Conservation (phyloP, 2,329 filamentous ascomycete genomes). For the Trichoderma sp. region DNA sequence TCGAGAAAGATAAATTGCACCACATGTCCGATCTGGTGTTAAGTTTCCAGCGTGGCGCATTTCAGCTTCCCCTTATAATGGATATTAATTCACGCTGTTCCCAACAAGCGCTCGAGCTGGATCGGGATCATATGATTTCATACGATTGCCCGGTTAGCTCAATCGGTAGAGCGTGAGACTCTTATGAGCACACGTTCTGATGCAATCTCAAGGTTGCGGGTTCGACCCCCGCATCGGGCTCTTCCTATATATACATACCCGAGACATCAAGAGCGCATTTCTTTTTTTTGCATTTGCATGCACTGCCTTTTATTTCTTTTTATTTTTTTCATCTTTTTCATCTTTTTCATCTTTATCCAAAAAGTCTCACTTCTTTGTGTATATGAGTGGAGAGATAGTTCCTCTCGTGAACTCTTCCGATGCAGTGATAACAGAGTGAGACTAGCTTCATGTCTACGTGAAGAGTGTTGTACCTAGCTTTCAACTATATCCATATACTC, state of each 20-base stretch:
- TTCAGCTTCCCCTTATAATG: neutral
- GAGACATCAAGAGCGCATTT: neutral
- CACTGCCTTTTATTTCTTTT: neutral
- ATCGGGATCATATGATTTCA: neutral
- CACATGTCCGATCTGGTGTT: neutral
- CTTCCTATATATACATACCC: conserved; percentile 35
- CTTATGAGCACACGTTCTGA: conserved; percentile 43
- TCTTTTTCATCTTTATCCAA: neutral
- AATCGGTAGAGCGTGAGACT: conserved; percentile 69
- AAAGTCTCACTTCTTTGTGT: neutral
- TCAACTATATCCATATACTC: neutral
- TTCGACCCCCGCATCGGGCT: conserved; percentile 51
- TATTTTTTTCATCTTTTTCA: neutral
- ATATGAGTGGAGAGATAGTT: neutral
- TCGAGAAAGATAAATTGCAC: neutral
- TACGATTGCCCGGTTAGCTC: conserved; percentile 39
- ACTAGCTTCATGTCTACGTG: no score
- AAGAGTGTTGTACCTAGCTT: no score
- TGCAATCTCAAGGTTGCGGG: conserved; percentile 56
- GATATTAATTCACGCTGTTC: neutral
- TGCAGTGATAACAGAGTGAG: neutral
- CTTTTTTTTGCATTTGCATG: neutral
- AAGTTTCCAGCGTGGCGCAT: neutral
- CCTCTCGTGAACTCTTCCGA: neutral
- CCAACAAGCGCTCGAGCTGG: neutral